Percentiles rank a stretch among this genome's conserved stretches.
phyloP scores from a whole-genome alignment of 495 filamentous ascomycete genomes.

The Lophiostoma macrostomum region DNA sequence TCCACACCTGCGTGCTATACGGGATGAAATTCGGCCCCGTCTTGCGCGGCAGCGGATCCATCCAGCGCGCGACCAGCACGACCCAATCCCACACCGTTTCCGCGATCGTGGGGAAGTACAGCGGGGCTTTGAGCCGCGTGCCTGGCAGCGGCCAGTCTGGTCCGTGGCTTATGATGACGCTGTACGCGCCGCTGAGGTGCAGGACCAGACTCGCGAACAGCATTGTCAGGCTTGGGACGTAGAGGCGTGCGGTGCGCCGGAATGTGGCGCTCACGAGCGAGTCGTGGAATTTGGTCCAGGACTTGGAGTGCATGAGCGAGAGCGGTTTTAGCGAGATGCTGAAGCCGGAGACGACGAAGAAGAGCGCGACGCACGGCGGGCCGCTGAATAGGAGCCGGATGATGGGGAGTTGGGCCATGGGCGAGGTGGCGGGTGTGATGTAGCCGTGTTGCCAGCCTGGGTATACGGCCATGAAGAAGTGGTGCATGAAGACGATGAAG shows the following conservation, averaged over 20 bases:
- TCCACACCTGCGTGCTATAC: slow-evolving; percentile 1
- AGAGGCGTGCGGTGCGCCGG: neutral
- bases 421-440: too few species aligned
- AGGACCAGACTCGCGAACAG: neutral
- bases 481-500: neutral
- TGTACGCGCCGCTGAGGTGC: neutral
- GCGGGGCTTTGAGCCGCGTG: too few species aligned
- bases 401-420: slow-evolving; percentile 8
- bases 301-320: neutral
- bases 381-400: neutral
- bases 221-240: slow-evolving; percentile 1
- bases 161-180: too few species aligned
- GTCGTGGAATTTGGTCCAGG: neutral
- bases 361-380: neutral
- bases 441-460: neutral
- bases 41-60: too few species aligned
- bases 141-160: too few species aligned
- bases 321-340: neutral
- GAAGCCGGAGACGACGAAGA: slow-evolving; percentile 2
- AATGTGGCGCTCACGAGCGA: neutral
- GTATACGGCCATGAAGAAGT: neutral
- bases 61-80: too few species aligned
- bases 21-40: too few species aligned
- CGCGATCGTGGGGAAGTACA: too few species aligned
- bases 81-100: too few species aligned